phyloP scores from a whole-genome alignment of 2,329 filamentous ascomycete species.

The Ascochyta rabiei region DNA sequence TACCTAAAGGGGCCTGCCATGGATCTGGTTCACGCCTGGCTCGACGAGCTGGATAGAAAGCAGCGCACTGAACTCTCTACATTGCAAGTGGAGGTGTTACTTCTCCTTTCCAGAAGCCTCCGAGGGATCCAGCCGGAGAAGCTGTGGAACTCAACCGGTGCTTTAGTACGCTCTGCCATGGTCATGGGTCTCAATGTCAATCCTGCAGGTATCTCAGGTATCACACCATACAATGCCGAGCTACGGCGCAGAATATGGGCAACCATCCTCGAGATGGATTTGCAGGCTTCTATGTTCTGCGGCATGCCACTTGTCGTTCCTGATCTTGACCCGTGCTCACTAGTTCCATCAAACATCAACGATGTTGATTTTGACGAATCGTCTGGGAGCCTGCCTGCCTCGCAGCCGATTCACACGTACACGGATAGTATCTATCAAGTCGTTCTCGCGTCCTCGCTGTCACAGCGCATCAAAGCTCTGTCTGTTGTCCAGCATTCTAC shows the following conservation, averaged over 20 bases:
- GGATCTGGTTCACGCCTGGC: conserved; percentile 28
- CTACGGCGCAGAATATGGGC: conserved; percentile 54
- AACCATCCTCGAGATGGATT: conserved; percentile 51
- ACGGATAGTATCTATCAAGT: conserved; percentile 30
- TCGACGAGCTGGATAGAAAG: conserved; percentile 30
- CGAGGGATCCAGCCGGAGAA: conserved; percentile 20
- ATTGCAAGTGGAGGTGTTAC: conserved; percentile 25
- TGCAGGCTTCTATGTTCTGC: conserved; percentile 34
- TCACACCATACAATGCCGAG: conserved; percentile 44
- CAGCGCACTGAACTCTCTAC: conserved; percentile 30
- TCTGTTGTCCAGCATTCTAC: conserved; percentile 24
- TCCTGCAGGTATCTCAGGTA: conserved; percentile 42
- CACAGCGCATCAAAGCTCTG: conserved; percentile 22
- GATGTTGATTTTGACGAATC: conserved; percentile 26
- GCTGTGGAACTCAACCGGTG: conserved; percentile 39
- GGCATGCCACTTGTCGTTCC: conserved; percentile 25
- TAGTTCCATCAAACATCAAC: conserved; percentile 25
- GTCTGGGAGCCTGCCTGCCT: conserved; percentile 11
- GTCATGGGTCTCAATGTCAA: conserved; percentile 52
- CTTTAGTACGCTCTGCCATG: conserved; percentile 50
- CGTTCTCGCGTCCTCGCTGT: conserved; percentile 23
- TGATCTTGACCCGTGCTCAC: conserved; percentile 12
- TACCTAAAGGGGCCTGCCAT: conserved; percentile 24
- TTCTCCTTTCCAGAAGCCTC: conserved; percentile 23
- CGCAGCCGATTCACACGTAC: conserved; percentile 10